Conservation (phyloP, 2,329 filamentous ascomycete genomes). For the Diaporthe sp. region DNA sequence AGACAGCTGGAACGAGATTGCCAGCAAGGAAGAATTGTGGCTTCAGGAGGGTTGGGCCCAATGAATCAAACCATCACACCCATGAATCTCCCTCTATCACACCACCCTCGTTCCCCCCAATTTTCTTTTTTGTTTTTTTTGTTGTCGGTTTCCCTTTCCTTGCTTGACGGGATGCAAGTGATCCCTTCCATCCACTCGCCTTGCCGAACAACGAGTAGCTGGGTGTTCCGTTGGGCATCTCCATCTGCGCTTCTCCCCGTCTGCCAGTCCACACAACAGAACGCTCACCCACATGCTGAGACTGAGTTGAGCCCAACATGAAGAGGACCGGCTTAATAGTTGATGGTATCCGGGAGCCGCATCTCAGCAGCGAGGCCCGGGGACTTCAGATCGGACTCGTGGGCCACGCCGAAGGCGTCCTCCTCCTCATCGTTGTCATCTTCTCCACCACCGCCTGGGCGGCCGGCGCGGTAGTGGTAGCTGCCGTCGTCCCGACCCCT, state of each 20-base stretch:
- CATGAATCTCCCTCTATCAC: neutral
- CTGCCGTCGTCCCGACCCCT: slow-evolving; percentile 19
- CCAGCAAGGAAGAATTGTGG: neutral
- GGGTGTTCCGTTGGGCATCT: neutral
- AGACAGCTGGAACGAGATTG: neutral
- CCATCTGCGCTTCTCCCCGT: too few relatives aligned
- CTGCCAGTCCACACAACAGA: neutral
- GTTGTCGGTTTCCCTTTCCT: neutral
- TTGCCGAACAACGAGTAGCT: neutral
- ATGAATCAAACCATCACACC: neutral
- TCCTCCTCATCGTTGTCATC: neutral
- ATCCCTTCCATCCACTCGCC: too few relatives aligned
- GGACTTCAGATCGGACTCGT: slow-evolving; percentile 21
- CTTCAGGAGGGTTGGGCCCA: neutral
- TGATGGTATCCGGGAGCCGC: slow-evolving; percentile 24
- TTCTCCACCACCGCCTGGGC: neutral
- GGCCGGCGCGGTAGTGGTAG: neutral
- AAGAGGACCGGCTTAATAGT: neutral
- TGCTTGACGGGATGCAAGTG: neutral
- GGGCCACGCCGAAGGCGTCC: neutral
- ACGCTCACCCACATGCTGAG: neutral
- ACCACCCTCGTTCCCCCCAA: neutral
- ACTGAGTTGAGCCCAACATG: neutral
- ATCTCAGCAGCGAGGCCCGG: neutral
- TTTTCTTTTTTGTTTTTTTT: slow-evolving; percentile 39